These are phyloP conservation scores for Phytophthora pisi DNA, from an alignment of 352 stramenopile genomes.

Conservation along the genomic window DNA sequence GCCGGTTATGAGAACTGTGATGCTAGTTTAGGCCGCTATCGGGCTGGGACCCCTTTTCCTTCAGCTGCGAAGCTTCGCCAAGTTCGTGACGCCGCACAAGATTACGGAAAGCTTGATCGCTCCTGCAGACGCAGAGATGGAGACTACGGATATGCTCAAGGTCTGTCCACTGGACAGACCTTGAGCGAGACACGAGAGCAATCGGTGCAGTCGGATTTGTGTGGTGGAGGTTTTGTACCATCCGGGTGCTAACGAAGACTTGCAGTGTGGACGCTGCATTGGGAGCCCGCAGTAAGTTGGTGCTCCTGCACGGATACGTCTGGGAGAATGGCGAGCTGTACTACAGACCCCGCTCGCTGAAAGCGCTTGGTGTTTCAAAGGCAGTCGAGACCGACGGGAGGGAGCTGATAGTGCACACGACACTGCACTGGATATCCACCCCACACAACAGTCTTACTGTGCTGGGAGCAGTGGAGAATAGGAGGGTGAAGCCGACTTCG, in stretches of 20 bases:
- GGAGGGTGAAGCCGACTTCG: no score
- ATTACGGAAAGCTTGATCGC: conserved; percentile 24
- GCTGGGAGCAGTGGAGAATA: no score
- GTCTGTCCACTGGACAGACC: conserved; percentile 5
- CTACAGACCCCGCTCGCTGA: conserved; percentile 26
- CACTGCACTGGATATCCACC: conserved; percentile 23
- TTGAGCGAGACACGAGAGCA: neutral
- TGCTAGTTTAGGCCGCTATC: conserved; percentile 18
- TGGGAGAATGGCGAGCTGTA: conserved; percentile 25
- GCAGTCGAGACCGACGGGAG: conserved; percentile 13
- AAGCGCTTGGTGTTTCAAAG: conserved; percentile 31
- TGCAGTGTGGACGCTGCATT: conserved; percentile 30
- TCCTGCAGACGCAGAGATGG: neutral
- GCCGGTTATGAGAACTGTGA: neutral
- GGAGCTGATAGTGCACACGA: conserved; percentile 17
- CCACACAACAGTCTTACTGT: conserved; percentile 9
- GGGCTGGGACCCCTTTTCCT: conserved; percentile 25
- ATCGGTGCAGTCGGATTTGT: conserved; percentile 18
- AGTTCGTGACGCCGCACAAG: conserved; percentile 34
- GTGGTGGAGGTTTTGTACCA: conserved; percentile 4
- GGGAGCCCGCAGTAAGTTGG: conserved; percentile 26
- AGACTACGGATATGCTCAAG: conserved; percentile 12
- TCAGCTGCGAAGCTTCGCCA: conserved; percentile 29
- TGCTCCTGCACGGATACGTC: conserved; percentile 27
- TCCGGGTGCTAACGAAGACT: conserved; percentile 6